These are phyloP conservation scores for Phyllosticta ampelicida DNA, from an alignment of 2,329 filamentous ascomycete species.

Conservation along the genomic window DNA sequence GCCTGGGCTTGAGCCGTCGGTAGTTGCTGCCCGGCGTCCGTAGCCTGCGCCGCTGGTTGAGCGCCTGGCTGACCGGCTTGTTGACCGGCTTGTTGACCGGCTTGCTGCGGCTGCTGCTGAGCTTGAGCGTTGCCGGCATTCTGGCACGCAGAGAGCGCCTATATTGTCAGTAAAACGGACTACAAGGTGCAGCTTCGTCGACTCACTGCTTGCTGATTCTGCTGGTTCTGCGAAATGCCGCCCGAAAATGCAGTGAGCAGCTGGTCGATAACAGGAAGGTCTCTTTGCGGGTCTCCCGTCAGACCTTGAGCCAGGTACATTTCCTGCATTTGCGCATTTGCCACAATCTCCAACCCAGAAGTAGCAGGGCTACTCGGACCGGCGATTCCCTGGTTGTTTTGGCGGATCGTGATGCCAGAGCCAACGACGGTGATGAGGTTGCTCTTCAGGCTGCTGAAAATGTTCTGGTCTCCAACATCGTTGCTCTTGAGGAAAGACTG, in stretches of 20 bases:
- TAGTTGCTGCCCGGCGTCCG: neutral
- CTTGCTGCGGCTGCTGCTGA: neutral
- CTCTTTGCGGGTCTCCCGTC: neutral
- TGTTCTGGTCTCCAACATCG: neutral
- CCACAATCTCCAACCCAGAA: neutral
- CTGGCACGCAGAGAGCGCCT: neutral
- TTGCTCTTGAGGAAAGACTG: neutral
- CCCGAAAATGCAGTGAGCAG: neutral
- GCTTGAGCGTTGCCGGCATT: neutral
- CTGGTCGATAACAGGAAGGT: neutral
- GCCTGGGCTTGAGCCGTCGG: neutral
- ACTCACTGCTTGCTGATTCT: slow-evolving; percentile 1
- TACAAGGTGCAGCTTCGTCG: neutral
- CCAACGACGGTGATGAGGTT: slow-evolving; percentile 1
- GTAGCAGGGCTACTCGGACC: neutral
- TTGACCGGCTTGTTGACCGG: neutral
- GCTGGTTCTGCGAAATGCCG: slow-evolving; percentile 1
- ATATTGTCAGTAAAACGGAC: neutral
- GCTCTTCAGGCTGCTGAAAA: neutral
- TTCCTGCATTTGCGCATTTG: neutral
- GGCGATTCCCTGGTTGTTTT: slow-evolving; percentile 1
- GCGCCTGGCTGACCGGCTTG: neutral
- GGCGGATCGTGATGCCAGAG: neutral
- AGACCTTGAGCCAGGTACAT: neutral
- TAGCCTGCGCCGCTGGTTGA: neutral